Evolutionary conservation across 1,284 basidiomycete genomes (phyloP), one percentile per base, ranked within the genome.

Genomic region (Trametes pubescens): DNA sequence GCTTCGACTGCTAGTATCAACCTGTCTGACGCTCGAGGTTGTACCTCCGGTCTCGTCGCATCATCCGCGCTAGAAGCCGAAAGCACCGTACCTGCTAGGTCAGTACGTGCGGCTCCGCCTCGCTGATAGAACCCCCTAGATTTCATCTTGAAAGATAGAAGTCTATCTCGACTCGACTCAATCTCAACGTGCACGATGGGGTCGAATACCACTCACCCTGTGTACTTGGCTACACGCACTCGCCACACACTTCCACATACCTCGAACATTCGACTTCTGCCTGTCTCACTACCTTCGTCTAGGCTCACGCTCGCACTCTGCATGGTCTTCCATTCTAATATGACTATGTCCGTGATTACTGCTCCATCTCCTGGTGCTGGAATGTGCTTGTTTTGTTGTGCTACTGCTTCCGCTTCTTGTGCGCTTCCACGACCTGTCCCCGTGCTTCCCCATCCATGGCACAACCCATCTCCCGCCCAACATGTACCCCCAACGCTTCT

Each of bases 1-100:
- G 40, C 40, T 43, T 16, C 40, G 6, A n/a, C 18, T 16, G 40
- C 16, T 16, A 43, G 18, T 43, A 43, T 16, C 40, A 43, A 47
- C 44, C 16, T 10, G 22, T 16, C 11, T n/a, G 21, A 29, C 40
- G 26, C 29, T 29, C 40, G 40, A 32, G 24, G 38, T n/a, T 26
- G 29, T 14, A 46, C 22, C 56, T 57, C 56, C 56, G 56, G 56
- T 32, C 26, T 32, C 21, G 35, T 38, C 56, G 56, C 56, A 57
- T 57, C 56, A 49, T 21, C 16, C 18, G 18, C 26, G 26, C 34
- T 29, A 57, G 56, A 57, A 57, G 56, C 24, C 24, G 16, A 32
- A 16, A 57, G 22, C 29, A 21, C n/a, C 43, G 35, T 26, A 51
- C 35, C 56, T 57, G 21, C 29, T 32, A 14, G 4, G 26, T 34